Percentiles rank a stretch among this genome's conserved stretches.
Conservation (phyloP, 2,329 filamentous ascomycete species). For the Exophiala lecanii-corni region DNA sequence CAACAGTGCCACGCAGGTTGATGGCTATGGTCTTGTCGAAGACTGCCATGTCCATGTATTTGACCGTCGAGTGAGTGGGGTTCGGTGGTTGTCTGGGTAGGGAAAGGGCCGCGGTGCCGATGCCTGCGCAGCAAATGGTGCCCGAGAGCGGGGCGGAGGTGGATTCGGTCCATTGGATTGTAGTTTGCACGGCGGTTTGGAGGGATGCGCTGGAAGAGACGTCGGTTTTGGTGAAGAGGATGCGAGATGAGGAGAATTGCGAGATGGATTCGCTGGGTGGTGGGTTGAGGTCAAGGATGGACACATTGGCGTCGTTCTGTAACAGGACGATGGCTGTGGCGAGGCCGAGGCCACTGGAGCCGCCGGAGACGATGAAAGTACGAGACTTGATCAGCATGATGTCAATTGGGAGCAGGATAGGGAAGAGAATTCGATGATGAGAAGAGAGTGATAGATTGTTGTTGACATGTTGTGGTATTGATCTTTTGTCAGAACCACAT, state of each 20-base stretch:
- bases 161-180: slow-evolving; percentile 22
- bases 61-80: slow-evolving; percentile 16
- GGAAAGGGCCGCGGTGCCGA: slow-evolving; percentile 23
- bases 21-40: slow-evolving; percentile 54
- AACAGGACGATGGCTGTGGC: slow-evolving; percentile 24
- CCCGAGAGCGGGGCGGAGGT: slow-evolving; percentile 24
- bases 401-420: neutral
- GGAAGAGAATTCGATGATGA: neutral
- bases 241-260: slow-evolving; percentile 24
- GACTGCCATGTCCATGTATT: slow-evolving; percentile 49
- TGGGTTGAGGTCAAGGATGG: slow-evolving; percentile 28
- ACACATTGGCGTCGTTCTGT: slow-evolving; percentile 25
- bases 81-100: slow-evolving; percentile 21
- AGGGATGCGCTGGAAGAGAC: slow-evolving; percentile 25
- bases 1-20: slow-evolving; percentile 28
- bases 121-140: slow-evolving; percentile 24
- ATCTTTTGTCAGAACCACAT: too few species aligned
- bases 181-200: slow-evolving; percentile 20
- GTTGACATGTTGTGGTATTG: too few species aligned
- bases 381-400: slow-evolving; percentile 25
- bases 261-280: slow-evolving; percentile 16
- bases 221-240: slow-evolving; percentile 27
- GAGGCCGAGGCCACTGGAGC: slow-evolving; percentile 25
- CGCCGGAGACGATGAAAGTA: slow-evolving; percentile 23
- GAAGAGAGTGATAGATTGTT: neutral